Evolutionary conservation across 2,329 filamentous ascomycete species (phyloP), one percentile per base, ranked within the genome.

Genomic region (Cercospora canescens): DNA sequence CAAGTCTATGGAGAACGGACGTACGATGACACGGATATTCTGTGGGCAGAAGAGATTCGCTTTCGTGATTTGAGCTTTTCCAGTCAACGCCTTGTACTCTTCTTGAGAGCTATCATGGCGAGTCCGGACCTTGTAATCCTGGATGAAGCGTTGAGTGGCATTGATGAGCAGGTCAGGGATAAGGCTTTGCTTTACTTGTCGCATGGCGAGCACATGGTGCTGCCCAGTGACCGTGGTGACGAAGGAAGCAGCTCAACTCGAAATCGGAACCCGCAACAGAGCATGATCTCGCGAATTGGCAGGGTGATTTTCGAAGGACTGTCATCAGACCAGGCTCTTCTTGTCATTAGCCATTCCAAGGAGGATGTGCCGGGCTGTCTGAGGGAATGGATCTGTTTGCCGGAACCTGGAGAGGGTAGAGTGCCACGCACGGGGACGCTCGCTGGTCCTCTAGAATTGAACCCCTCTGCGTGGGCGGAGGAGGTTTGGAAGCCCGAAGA

Each of bases 321-420:
- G 63, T 84, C 84, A 1, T 82, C 88, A 0, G 78, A 87, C 24
- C 94, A 98, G 79, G 93, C 93, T 0, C 80, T 99, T 62, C 86
- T 98, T n/a, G 93, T 94, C 69, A 94, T 98, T 66, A 95, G 93
- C 67, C 95, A 99, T 80, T 85, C 94, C 67, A 89, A 89, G 68
- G 93, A 97, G 73, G 95, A 99, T 78, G 91, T 98, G 9, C 95
- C 95, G 0, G 89, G 90, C 58, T 90, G 89, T 70, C 86, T 97
- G 26, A 82, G 92, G 55, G 88, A 96, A 76, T 98, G 91, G 90
- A 83, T 98, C 59, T 94, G 92, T 76, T 81, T 97, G 32, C 93
- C 94, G 1, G 91, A 94, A 78, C 85, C 89, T 3, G 91, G 89
- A 61, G 87, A 87, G 1, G 86, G 86, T 1, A 72, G 75, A 35